Percentiles rank a stretch among this genome's conserved stretches.
Conservation (phyloP, 306 rosid species). For the Styphnolobium japonicum region DNA sequence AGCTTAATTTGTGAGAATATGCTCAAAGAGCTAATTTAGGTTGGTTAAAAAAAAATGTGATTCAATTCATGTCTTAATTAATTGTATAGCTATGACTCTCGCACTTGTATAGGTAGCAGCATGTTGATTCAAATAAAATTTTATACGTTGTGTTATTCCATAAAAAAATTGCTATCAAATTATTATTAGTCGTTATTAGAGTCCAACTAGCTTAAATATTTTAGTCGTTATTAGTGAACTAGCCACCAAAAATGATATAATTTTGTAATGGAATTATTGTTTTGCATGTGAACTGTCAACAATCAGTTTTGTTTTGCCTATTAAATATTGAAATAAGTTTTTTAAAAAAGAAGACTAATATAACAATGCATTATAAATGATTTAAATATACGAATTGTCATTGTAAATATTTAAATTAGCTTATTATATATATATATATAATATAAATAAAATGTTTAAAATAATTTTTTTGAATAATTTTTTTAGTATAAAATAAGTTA, state of each 20-base stretch:
- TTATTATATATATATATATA: no score
- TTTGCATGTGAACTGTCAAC: background rate
- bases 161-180: background rate
- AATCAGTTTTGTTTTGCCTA: background rate
- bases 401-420: background rate
- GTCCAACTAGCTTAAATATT: background rate
- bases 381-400: no score
- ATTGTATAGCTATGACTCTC: background rate
- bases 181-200: background rate
- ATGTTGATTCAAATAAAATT: background rate
- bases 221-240: background rate
- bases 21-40: no score
- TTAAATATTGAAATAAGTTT: background rate
- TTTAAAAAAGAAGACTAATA: background rate
- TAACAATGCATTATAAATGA: background rate
- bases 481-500: no score
- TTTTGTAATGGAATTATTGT: background rate
- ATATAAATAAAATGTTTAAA: no score
- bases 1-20: no score
- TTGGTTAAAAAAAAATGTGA: no score
- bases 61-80: background rate
- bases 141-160: background rate
- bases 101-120: no score
- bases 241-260: background rate
- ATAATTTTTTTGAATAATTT: no score